Evolutionary conservation across 164 flowering plant species (phyloP).

Genomic region (Vitis rotundifolia): DNA sequence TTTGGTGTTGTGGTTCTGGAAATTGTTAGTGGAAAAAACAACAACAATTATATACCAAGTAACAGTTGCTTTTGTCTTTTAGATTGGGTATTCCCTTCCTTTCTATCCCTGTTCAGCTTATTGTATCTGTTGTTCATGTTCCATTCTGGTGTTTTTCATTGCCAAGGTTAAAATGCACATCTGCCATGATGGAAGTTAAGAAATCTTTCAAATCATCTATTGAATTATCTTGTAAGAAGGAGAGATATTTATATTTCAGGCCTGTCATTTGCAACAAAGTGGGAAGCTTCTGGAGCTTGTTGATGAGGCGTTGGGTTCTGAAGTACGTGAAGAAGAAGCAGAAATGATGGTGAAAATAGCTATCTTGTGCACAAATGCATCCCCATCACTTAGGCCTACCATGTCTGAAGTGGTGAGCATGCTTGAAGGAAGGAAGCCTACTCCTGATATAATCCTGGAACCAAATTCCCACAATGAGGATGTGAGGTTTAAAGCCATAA

Average conservation of each 20-base stretch:
- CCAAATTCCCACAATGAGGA: constrained; percentile 26
- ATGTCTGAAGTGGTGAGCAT: constrained; percentile 48
- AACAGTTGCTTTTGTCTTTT: constrained; percentile 33
- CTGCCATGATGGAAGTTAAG: too few species aligned
- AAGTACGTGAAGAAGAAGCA: constrained; percentile 31
- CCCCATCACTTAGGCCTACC: constrained; percentile 40
- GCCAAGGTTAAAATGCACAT: too few species aligned
- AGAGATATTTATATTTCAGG: constrained; percentile 21
- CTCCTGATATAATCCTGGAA: constrained; percentile 30
- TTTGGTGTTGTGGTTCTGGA: constrained; percentile 55
- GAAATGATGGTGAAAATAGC: constrained; percentile 37
- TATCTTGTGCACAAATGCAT: constrained; percentile 40
- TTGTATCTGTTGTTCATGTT: too few species aligned
- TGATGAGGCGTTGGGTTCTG: constrained; percentile 29
- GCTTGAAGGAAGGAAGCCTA: constrained; percentile 32
- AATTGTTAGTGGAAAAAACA: constrained; percentile 48
- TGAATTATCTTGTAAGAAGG: too few species aligned
- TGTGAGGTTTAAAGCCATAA: constrained; percentile 34
- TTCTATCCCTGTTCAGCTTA: too few species aligned
- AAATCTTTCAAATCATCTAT: too few species aligned
- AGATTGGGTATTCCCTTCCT: constrained; percentile 39
- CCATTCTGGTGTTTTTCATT: too few species aligned
- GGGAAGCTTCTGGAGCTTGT: constrained; percentile 33
- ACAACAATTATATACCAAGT: constrained; percentile 27
- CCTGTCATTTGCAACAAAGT: constrained; percentile 26